Percentiles rank a stretch among this genome's conserved stretches.
Evolutionary conservation across 106 monocot species (phyloP).

Genomic region (Alisma plantagoaquatica): DNA sequence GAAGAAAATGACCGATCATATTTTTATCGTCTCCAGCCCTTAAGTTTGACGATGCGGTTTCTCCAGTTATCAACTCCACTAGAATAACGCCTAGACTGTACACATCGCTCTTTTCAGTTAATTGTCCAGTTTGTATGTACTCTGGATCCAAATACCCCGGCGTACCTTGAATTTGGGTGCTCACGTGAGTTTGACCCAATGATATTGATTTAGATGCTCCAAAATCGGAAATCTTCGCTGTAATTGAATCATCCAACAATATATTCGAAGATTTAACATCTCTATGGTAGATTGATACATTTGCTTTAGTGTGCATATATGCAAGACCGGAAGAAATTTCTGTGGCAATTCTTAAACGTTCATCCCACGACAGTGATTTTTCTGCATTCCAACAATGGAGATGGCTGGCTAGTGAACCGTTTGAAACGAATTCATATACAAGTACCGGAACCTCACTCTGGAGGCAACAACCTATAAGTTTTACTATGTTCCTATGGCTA

Average conservation of each 20-base stretch:
- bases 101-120: conserved; percentile 5
- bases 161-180: neutral
- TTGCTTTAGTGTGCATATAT: neutral
- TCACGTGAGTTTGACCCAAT: neutral
- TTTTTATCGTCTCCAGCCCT: too few species aligned
- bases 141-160: neutral
- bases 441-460: neutral
- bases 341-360: conserved; percentile 1
- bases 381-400: neutral
- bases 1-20: neutral
- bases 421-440: neutral
- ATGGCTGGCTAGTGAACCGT: neutral
- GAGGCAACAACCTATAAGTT: conserved; percentile 3
- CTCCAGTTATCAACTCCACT: neutral
- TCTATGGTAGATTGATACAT: neutral
- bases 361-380: neutral
- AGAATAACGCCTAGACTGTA: conserved; percentile 2
- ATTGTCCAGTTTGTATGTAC: neutral
- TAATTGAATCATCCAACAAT: neutral
- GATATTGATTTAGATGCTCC: neutral
- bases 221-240: neutral
- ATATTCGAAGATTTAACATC: neutral
- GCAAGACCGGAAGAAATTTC: neutral
- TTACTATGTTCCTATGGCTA: neutral
- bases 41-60: too few species aligned